Evolutionary conservation across 148 eudicot species (phyloP).

Genomic region (Tetragonia tetragonoides): DNA sequence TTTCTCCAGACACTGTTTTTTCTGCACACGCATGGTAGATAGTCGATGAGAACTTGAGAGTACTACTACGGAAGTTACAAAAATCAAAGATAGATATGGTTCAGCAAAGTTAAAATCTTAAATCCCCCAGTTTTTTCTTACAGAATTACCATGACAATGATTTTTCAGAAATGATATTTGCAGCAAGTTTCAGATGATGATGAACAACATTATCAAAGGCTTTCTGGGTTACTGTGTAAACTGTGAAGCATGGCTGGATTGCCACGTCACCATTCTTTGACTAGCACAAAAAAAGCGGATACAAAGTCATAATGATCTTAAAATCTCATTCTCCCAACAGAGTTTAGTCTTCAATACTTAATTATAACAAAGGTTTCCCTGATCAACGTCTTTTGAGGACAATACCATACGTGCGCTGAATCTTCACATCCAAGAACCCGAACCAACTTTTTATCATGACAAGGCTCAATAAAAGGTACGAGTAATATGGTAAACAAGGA

Average conservation of each 20-base stretch:
- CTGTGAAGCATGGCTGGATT: background rate
- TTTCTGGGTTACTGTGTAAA: background rate
- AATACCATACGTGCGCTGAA: no score
- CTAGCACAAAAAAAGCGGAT: background rate
- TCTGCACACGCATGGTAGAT: conserved; percentile 33
- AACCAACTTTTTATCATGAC: background rate
- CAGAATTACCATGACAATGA: background rate
- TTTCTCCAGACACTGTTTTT: conserved; percentile 40
- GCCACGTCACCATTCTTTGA: background rate
- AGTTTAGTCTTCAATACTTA: background rate
- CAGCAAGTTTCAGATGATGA: background rate
- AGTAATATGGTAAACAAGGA: background rate
- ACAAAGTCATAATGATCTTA: background rate
- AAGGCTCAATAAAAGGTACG: background rate
- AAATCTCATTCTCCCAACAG: background rate
- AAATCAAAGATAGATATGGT: background rate
- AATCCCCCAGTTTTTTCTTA: background rate
- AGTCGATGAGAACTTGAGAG: background rate
- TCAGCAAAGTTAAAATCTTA: background rate
- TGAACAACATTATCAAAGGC: background rate
- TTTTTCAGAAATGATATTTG: background rate
- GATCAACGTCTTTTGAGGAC: background rate
- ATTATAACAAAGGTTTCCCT: background rate
- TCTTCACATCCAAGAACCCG: background rate
- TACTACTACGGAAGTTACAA: background rate